Percentiles rank a stretch among this genome's conserved stretches.
phyloP scores from a whole-genome alignment of 306 rosid species.

The Biancaea sappan region DNA sequence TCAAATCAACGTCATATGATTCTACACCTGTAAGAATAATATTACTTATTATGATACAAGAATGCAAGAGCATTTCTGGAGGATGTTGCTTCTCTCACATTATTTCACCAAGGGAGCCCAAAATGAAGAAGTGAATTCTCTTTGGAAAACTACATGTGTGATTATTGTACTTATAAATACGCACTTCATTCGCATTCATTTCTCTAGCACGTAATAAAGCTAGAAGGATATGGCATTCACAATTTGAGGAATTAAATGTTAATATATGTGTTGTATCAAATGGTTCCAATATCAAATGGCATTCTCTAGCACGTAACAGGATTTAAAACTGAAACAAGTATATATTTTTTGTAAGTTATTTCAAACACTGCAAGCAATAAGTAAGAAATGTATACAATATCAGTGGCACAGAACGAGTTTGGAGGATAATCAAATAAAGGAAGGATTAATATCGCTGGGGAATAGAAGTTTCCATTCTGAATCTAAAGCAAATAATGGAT shows the following conservation, averaged over 20 bases:
- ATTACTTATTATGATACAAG: neutral
- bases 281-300: too few relatives aligned
- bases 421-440: neutral
- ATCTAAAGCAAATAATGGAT: neutral
- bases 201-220: too few relatives aligned
- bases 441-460: neutral
- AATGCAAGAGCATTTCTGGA: conserved; percentile 2
- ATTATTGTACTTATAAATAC: too few relatives aligned
- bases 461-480: neutral
- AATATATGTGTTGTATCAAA: neutral
- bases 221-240: neutral
- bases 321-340: too few relatives aligned
- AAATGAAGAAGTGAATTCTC: neutral
- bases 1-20: conserved; percentile 68
- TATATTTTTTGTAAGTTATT: neutral
- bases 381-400: neutral
- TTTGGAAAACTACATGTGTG: neutral
- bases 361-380: neutral
- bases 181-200: too few relatives aligned
- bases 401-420: neutral
- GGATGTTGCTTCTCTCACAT: conserved; percentile 7
- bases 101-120: conserved; percentile 2
- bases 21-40: conserved; percentile 64
- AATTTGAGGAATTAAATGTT: neutral
- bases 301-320: neutral